These are phyloP conservation scores for Tricharina praecox DNA, from an alignment of 495 filamentous ascomycete genomes.

Conservation along the genomic window DNA sequence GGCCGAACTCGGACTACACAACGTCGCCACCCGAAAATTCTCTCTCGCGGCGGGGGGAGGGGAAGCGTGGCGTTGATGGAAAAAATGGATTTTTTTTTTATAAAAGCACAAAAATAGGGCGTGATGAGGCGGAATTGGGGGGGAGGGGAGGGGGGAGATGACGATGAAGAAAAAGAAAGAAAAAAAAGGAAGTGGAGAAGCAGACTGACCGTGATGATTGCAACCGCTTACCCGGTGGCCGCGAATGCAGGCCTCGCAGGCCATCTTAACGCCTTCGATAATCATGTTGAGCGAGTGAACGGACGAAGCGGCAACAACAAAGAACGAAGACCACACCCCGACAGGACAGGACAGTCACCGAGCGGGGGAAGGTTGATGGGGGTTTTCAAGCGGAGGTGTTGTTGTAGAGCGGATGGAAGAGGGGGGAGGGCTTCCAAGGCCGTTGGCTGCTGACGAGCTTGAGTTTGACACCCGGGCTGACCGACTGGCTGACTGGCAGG, in stretches of 20 bases:
- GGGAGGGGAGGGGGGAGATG: background rate
- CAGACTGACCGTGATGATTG: conserved; percentile 67
- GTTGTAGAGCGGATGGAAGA: no score
- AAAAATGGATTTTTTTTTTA: conserved; percentile 1
- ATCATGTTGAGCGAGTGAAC: conserved; percentile 23
- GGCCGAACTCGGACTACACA: no score
- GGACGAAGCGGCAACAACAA: conserved; percentile 12
- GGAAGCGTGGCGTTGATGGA: background rate
- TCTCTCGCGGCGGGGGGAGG: no score
- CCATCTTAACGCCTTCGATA: conserved; percentile 27
- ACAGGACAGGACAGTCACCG: no score
- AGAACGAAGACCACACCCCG: background rate
- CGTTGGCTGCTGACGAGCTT: no score
- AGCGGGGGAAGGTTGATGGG: no score
- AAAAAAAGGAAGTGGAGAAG: background rate
- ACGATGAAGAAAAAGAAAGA: conserved; percentile 5
- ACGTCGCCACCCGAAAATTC: no score
- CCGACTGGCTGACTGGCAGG: no score
- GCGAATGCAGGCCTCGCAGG: conserved; percentile 81
- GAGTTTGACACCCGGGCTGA: no score
- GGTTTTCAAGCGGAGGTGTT: no score
- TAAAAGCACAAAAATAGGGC: conserved; percentile 11
- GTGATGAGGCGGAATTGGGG: conserved; percentile 15
- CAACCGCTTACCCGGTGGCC: conserved; percentile 90
- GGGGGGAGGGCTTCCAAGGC: no score